phyloP scores from a whole-genome alignment of 2,329 filamentous ascomycete genomes.

The Colletotrichum destructivum region DNA sequence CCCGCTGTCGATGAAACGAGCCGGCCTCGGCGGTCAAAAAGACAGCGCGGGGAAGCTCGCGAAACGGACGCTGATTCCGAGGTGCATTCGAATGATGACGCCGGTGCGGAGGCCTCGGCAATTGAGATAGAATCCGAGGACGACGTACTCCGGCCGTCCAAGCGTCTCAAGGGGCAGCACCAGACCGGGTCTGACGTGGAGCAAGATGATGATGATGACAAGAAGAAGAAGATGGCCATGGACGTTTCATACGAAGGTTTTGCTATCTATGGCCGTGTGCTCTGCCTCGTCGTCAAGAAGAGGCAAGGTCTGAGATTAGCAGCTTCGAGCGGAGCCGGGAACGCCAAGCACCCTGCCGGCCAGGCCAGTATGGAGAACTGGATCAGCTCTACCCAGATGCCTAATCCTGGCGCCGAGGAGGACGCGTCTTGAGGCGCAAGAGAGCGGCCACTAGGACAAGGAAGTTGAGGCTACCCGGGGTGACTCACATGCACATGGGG shows the following conservation, averaged over 20 bases:
- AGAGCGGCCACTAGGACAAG: not conserved
- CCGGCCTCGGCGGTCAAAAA: conserved; percentile 43
- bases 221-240: conserved; percentile 94
- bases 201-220: conserved; percentile 74
- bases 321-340: conserved; percentile 35
- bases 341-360: conserved; percentile 66
- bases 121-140: conserved; percentile 58
- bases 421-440: conserved; percentile 41
- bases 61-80: conserved; percentile 50
- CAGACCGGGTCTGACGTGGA: conserved; percentile 47
- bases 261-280: conserved; percentile 91
- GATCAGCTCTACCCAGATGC: conserved; percentile 84
- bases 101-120: conserved; percentile 50
- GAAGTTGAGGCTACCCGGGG: not conserved
- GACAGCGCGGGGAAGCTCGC: conserved; percentile 48
- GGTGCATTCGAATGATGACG: conserved; percentile 49
- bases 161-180: conserved; percentile 60
- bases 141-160: conserved; percentile 59
- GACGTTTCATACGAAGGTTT: conserved; percentile 95
- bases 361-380: conserved; percentile 87
- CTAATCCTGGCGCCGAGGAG: conserved; percentile 54
- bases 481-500: not conserved
- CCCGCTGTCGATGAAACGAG: conserved; percentile 58
- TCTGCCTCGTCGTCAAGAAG: conserved; percentile 90
- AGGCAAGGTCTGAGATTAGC: conserved; percentile 68